Base-by-base conservation (phyloP, 2,329 filamentous ascomycete genomes). In the Ophiostoma montium region DNA sequence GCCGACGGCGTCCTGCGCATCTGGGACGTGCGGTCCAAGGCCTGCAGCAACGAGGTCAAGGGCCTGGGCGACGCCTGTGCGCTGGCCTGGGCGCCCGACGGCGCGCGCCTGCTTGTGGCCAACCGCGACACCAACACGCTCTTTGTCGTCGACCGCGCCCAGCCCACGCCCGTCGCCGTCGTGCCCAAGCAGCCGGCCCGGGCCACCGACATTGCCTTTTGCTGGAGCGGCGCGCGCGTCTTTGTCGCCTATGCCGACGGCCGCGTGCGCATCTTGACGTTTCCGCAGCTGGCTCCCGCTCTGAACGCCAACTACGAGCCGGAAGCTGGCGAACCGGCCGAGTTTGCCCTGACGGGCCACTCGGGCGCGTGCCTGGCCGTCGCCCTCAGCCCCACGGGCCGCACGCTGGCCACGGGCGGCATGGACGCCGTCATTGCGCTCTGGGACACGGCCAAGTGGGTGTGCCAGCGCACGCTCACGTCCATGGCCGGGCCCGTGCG, bases 391-490 rank as follows among this genome's bases (percentile, higher is more conserved):
- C 84, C 85, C 1, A 78, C 76, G 41, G 84, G 80, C 36, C 72
- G 78, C 38, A 84, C 80, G 59, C 69, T 90, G 41, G 85, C 85
- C 0, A 84, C 83, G 0, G 85, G 84, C 30, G 84, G 83, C 10
- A 78, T 80, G 10, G 85, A 90, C 59, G 83, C 82, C 1, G 74
- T 86, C 46, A 82, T 89, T 55, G 73, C 81, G 5, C 68, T 90
- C 3, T 90, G 84, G 81, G 84, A 89, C 58, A 88, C 84, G 3
- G 72, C 73, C 36, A 80, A 85, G 56, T 88, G 84, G 82, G 77
- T 85, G 50, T 88, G 84, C 59, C 75, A 81, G 58, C 74, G 80
- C 52, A 86, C 83, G 1, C 69, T 88, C 38, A 78, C 78, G 33
- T 72, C 76, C 57, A 82, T 86, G 68, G 71, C 74, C 10, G 82